phyloP scores from a whole-genome alignment of 179 eudicot species.

The Beta corolliflora region DNA sequence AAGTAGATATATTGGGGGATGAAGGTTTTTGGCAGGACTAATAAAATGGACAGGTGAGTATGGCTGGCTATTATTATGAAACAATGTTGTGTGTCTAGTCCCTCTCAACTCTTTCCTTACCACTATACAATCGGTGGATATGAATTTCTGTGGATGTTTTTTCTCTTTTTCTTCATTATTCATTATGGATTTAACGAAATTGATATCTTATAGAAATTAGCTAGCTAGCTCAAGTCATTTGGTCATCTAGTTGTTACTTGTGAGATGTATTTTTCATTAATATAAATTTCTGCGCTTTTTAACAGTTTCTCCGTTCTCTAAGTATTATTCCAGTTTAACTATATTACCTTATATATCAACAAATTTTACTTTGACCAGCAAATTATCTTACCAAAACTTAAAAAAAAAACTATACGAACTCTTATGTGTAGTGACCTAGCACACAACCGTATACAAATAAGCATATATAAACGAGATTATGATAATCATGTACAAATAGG shows the following conservation, averaged over 20 bases:
- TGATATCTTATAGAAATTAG: background rate
- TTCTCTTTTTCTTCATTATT: background rate
- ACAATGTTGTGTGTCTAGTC: conserved; percentile 34
- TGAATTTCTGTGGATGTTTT: conserved; percentile 6
- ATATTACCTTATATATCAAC: too few relatives aligned
- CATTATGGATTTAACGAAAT: too few relatives aligned
- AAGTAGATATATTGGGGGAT: background rate
- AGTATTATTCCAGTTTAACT: too few relatives aligned
- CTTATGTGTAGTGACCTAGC: too few relatives aligned
- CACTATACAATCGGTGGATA: conserved; percentile 32
- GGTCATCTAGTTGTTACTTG: background rate
- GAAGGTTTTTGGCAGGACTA: conserved; percentile 28
- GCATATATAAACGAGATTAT: too few relatives aligned
- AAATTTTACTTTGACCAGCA: too few relatives aligned
- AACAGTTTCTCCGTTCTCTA: too few relatives aligned
- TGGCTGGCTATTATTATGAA: conserved; percentile 40
- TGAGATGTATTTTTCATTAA: conserved; percentile 12
- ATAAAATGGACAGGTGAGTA: conserved; percentile 33
- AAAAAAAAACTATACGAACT: too few relatives aligned
- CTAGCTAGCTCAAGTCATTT: background rate
- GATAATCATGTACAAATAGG: too few relatives aligned
- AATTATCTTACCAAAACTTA: too few relatives aligned
- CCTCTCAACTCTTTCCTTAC: conserved; percentile 36
- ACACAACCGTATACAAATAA: too few relatives aligned
- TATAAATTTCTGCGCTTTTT: background rate